Evolutionary conservation across 1,139 yeast species (phyloP).

Genomic region (Wickerhamomyces sp.): DNA sequence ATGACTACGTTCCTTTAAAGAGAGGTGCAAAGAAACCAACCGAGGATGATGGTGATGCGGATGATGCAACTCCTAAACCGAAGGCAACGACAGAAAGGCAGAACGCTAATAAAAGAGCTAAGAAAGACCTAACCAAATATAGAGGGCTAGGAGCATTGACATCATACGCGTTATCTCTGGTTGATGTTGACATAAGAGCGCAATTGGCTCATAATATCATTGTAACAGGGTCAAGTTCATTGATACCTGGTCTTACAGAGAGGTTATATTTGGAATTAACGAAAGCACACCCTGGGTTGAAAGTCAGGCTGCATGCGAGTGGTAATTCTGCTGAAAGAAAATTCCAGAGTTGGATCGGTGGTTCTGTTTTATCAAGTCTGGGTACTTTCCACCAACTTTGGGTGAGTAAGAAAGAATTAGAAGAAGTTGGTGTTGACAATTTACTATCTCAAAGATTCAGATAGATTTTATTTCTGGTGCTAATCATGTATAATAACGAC

Average conservation of each 20-base stretch:
- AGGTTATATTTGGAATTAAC: slow-evolving; percentile 73
- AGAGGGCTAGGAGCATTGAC: slow-evolving; percentile 69
- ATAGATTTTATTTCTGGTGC: slow-evolving; percentile 21
- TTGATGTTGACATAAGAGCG: slow-evolving; percentile 88
- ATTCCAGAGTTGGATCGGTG: slow-evolving; percentile 93
- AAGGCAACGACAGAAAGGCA: slow-evolving; percentile 22
- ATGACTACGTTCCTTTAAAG: slow-evolving; percentile 71
- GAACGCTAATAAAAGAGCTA: slow-evolving; percentile 12
- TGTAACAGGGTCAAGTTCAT: slow-evolving; percentile 83
- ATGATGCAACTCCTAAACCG: slow-evolving; percentile 15
- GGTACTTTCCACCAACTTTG: slow-evolving; percentile 97
- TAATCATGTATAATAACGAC: slow-evolving; percentile 1
- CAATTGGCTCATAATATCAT: slow-evolving; percentile 90
- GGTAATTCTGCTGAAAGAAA: slow-evolving; percentile 83
- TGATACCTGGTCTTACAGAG: slow-evolving; percentile 86
- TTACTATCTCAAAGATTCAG: slow-evolving; percentile 72
- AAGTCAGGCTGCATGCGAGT: slow-evolving; percentile 81
- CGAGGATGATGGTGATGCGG: slow-evolving; percentile 24
- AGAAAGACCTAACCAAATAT: slow-evolving; percentile 25
- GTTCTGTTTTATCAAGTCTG: slow-evolving; percentile 83
- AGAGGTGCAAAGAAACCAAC: slow-evolving; percentile 36
- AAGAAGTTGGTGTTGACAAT: slow-evolving; percentile 86
- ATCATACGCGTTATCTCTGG: slow-evolving; percentile 60
- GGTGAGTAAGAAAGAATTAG: slow-evolving; percentile 89
- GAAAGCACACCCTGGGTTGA: slow-evolving; percentile 80